These are phyloP conservation scores for Vitellaria paradoxa DNA, from an alignment of 179 eudicot species.

Conservation along the genomic window DNA sequence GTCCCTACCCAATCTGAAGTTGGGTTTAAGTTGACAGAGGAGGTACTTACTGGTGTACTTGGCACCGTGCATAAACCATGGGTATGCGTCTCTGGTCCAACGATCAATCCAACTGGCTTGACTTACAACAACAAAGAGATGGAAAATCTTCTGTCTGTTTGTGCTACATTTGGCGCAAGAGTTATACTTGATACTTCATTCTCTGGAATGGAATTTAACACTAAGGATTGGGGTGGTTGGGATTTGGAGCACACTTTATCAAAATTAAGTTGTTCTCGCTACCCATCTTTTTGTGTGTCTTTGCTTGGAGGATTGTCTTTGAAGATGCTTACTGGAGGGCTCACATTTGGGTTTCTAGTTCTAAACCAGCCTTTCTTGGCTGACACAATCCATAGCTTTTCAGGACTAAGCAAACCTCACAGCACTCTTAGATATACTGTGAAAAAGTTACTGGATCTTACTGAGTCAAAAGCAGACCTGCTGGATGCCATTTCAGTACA, in stretches of 20 bases:
- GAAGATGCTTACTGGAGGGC: slow-evolving; percentile 87
- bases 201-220: slow-evolving; percentile 73
- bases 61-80: slow-evolving; percentile 72
- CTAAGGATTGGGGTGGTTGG: slow-evolving; percentile 55
- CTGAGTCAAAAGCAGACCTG: slow-evolving; percentile 45
- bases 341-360: slow-evolving; percentile 75
- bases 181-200: slow-evolving; percentile 88
- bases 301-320: slow-evolving; percentile 80
- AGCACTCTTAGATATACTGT: slow-evolving; percentile 72
- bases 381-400: slow-evolving; percentile 59
- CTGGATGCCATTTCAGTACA: slow-evolving; percentile 47
- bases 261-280: slow-evolving; percentile 39
- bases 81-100: slow-evolving; percentile 90
- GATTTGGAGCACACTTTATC: slow-evolving; percentile 55
- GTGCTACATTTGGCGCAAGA: slow-evolving; percentile 79
- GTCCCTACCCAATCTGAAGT: slow-evolving; percentile 57
- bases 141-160: slow-evolving; percentile 51
- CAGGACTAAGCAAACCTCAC: slow-evolving; percentile 85
- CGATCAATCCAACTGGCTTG: slow-evolving; percentile 85
- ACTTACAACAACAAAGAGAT: slow-evolving; percentile 78
- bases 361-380: slow-evolving; percentile 58
- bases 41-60: slow-evolving; percentile 41
- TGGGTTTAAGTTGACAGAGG: slow-evolving; percentile 72
- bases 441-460: slow-evolving; percentile 75
- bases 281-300: slow-evolving; percentile 60